Conservation (phyloP, 176 grass and related monocot species). For the Tillandsia fasciculata region DNA sequence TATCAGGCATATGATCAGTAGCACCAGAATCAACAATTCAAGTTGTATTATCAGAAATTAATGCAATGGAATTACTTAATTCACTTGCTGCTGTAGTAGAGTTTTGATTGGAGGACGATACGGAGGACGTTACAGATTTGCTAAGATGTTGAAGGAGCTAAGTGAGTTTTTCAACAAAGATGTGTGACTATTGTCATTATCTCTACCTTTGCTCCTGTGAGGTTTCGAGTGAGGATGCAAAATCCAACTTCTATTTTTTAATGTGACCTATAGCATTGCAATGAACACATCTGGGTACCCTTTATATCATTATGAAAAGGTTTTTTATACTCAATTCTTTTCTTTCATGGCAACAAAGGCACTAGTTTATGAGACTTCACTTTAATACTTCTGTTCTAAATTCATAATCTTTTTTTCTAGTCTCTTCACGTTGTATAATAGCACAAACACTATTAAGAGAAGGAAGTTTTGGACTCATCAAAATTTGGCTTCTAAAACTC, state of each 20-base stretch:
- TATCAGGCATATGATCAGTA: slow-evolving; percentile 4
- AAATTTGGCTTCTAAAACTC: too few relatives aligned
- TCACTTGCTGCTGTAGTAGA: not conserved
- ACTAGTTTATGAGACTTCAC: slow-evolving; percentile 1
- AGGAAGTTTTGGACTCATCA: not conserved
- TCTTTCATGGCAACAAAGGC: not conserved
- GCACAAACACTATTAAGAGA: not conserved
- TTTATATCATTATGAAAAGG: not conserved
- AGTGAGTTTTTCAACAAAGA: not conserved
- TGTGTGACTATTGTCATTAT: slow-evolving; percentile 4
- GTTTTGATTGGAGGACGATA: not conserved
- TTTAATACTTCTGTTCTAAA: not conserved
- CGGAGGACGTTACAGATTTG: not conserved
- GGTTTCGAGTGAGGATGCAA: not conserved
- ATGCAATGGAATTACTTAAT: not conserved
- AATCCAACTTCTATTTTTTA: not conserved
- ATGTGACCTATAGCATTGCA: slow-evolving; percentile 1
- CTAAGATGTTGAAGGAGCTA: slow-evolving; percentile 3
- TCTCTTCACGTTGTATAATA: slow-evolving; percentile 3
- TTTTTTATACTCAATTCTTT: too few relatives aligned
- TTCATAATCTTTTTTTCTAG: slow-evolving; percentile 3
- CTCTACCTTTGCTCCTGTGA: too few relatives aligned
- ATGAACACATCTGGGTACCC: slow-evolving; percentile 4
- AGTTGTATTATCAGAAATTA: slow-evolving; percentile 1
- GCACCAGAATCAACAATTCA: slow-evolving; percentile 12